Evolutionary conservation across 805 yeast genomes (phyloP), one percentile per base, ranked within the genome.

Genomic region (Yarrowia hollandica): DNA sequence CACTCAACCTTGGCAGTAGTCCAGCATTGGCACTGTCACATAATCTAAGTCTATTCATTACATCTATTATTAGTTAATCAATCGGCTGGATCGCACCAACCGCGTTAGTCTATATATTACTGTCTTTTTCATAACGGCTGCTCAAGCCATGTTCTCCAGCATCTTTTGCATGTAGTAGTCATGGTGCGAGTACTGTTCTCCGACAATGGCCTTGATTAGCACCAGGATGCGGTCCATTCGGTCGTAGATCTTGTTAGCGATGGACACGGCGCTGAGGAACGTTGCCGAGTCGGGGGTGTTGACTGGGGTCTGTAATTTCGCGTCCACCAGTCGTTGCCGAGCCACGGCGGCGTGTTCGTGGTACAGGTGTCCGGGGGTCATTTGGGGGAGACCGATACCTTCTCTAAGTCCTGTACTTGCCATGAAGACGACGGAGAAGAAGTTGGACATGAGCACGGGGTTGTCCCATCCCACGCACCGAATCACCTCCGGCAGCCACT

Each of bases 381-480:
- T 60, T 8, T 67, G 65, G 0, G 75, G 75, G 5, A 71, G 59
- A 0, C 74, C 67, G 15, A 60, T 59, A 1, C 66, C 70, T n/a
- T 68, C 65, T 5, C 33, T 26, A 11, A 71, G 60, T 1, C 74
- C 68, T 2, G 64, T 62, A 23, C 68, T 57, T 2, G 67, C 28
- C 74, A 71, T 71, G 60, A 68, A 68, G 3, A 71, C 35, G 5
- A 67, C 62, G 2, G 73, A 65, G 39, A 68, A 69, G n/a, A 64
- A 61, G 10, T 67, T 69, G 6, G 70, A 64, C n/a, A 65, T 61
- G 25, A 71, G 60, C 10, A 60, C 62, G 9, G 65, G 64, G 37
- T 65, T 59, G 4, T 69, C 63, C 71, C 73, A 67, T n/a, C 75
- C 75, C 61, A 65, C 64, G 5, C 63, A 46, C 2, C 35, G 41